Evolutionary conservation across 805 yeast species (phyloP), one percentile per base, ranked within the genome.

Genomic region (Yamadazyma olivae): DNA sequence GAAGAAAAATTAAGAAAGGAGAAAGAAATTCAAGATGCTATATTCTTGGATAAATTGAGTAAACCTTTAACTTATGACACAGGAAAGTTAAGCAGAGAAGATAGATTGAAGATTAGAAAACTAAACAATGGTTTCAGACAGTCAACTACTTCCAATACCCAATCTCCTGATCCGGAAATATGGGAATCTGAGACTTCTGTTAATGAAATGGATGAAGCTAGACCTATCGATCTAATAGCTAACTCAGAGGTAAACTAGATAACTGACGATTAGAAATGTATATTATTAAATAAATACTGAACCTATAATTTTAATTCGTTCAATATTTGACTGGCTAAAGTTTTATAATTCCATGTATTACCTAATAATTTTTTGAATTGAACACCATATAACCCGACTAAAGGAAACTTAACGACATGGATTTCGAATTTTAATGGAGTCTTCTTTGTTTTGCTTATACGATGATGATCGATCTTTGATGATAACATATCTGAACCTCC

Each of bases 361-460:
- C 98, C 98, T 39, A 85, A 74, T 20, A 90, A 74, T 57, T 90
- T 90, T 71, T 91, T 91, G 68, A 90, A 89, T 58, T 91, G 97
- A 32, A 90, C 90, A 60, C 98, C 98, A 46, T 84, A 89, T 41
- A 91, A 69, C 4, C 95, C 88, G 36, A 90, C 84, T 46, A 90
- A 72, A 30, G 96, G 95, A 32, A 90, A 95, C 56, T 89, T 89
- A 27, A 90, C 97, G 44, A 90, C 80, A 56, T 85, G 89, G 44
- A 91, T 85, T 56, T 91, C 97, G 60, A 90, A 90, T 52, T 83
- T 80, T 52, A 91, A 71, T 14, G 95, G 95, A 10, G 69, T 58
- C 39, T 56, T 59, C 39, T 46, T 45, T 15, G 41, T 30, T 14
- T 40, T 43, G 23, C 21, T 10, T 2, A 34, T 23, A n/a, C 66